phyloP scores from a whole-genome alignment of 2,329 filamentous ascomycete genomes.

The Sphaerulina populicola region DNA sequence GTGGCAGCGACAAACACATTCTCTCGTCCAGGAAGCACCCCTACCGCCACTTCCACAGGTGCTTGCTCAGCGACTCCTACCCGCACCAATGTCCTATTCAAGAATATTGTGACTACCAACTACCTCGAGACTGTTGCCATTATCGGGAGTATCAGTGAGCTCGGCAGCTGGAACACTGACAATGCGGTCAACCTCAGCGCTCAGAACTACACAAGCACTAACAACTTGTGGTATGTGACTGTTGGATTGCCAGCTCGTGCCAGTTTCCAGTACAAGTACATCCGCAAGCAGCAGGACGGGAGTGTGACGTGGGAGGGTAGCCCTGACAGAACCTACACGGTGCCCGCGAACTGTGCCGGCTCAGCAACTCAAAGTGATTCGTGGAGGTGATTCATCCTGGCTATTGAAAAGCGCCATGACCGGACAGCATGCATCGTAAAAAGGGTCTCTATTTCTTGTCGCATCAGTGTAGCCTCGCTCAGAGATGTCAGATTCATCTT shows the following conservation, averaged over 20 bases:
- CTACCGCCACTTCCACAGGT: conserved; percentile 16
- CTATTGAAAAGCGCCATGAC: too few relatives aligned
- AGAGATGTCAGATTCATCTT: too few relatives aligned
- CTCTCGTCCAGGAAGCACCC: conserved; percentile 16
- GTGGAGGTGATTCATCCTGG: conserved; percentile 19
- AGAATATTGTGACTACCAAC: conserved; percentile 38
- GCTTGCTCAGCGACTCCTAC: conserved; percentile 22
- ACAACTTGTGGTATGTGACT: conserved; percentile 52
- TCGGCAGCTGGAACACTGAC: conserved; percentile 52
- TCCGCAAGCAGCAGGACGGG: conserved; percentile 50
- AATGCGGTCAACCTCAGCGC: conserved; percentile 52
- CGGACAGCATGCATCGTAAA: too few relatives aligned
- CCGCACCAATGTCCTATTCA: conserved; percentile 38
- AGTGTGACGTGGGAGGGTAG: conserved; percentile 52
- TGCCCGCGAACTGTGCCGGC: conserved; percentile 18
- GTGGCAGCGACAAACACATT: conserved; percentile 26
- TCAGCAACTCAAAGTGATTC: conserved; percentile 18
- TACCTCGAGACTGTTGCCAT: conserved; percentile 59
- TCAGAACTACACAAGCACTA: conserved; percentile 48
- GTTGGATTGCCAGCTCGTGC: conserved; percentile 49
- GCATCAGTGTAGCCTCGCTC: too few relatives aligned
- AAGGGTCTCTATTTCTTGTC: too few relatives aligned
- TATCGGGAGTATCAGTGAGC: conserved; percentile 49
- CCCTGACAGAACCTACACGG: conserved; percentile 15
- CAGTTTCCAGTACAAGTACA: conserved; percentile 59